Evolutionary conservation across 331 rosid genomes (phyloP).

Genomic region (Pyracantha coccinea): DNA sequence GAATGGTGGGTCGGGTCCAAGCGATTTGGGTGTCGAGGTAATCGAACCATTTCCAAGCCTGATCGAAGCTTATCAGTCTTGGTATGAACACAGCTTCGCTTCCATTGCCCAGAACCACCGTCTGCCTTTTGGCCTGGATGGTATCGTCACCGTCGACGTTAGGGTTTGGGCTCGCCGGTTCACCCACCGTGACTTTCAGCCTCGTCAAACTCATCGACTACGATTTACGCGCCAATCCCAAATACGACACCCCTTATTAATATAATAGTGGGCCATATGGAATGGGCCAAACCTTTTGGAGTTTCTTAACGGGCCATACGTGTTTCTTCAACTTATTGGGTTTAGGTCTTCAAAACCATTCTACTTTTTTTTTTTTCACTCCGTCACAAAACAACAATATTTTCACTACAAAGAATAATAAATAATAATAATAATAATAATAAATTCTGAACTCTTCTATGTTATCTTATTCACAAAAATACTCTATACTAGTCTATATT

Average conservation of each 20-base stretch:
- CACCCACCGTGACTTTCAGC: constrained; percentile 29
- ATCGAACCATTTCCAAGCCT: constrained; percentile 74
- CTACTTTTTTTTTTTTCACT: no score
- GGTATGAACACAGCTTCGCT: constrained; percentile 63
- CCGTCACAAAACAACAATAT: background rate
- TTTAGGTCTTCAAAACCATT: no score
- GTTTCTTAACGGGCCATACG: no score
- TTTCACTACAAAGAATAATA: no score
- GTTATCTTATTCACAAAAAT: no score
- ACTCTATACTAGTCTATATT: no score
- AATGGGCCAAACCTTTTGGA: no score
- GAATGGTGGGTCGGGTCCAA: constrained; percentile 88
- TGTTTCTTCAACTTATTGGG: no score
- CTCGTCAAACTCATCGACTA: constrained; percentile 37
- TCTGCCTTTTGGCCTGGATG: constrained; percentile 23
- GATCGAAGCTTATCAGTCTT: constrained; percentile 42
- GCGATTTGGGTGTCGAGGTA: constrained; percentile 56
- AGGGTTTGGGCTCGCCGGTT: constrained; percentile 19
- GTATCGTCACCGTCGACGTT: background rate
- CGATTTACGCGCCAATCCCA: constrained; percentile 13
- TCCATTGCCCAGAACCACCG: constrained; percentile 55
- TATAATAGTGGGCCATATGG: no score
- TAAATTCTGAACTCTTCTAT: no score
- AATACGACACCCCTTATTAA: no score
- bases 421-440: no score